A percentile compares a stretch with the other conserved stretches of the same genome.
phyloP scores from a whole-genome alignment of 192 early-diverging fungal genomes.

The Coemansia nantahalensis region DNA sequence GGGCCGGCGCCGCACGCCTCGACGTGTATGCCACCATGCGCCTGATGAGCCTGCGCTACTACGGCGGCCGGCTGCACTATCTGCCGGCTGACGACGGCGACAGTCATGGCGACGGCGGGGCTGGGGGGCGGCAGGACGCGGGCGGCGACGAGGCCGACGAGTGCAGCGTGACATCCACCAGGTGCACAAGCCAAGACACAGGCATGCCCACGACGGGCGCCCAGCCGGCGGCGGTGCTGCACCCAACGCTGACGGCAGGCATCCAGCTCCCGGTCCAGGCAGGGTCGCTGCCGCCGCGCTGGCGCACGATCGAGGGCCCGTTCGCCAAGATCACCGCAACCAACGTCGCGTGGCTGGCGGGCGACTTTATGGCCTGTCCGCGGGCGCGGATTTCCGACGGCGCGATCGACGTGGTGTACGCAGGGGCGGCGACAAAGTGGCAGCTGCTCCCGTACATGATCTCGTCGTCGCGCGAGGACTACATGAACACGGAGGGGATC shows the following conservation, averaged over 20 bases:
- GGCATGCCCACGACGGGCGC: conserved; percentile 43
- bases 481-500: conserved; percentile 50
- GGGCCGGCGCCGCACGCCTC: conserved; percentile 50
- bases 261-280: conserved; percentile 33
- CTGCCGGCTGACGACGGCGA: conserved; percentile 34
- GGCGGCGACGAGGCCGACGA: neutral
- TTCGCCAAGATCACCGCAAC: conserved; percentile 56
- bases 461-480: conserved; percentile 41
- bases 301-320: conserved; percentile 54
- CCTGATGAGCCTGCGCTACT: conserved; percentile 58
- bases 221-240: conserved; percentile 44
- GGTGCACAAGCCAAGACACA: conserved; percentile 32
- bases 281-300: conserved; percentile 47
- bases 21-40: conserved; percentile 55
- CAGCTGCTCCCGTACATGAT: conserved; percentile 47
- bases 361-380: conserved; percentile 54
- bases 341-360: conserved; percentile 62
- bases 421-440: conserved; percentile 42
- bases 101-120: too few relatives aligned
- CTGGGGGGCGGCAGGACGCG: too few relatives aligned
- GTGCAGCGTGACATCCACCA: conserved; percentile 21
- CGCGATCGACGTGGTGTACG: conserved; percentile 53
- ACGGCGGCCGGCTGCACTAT: conserved; percentile 59
- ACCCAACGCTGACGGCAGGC: conserved; percentile 45
- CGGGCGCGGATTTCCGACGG: conserved; percentile 56